Percentiles rank a stretch among this genome's conserved stretches.
phyloP scores from a whole-genome alignment of 257 asterid species.

The Cynanchum wilfordii region DNA sequence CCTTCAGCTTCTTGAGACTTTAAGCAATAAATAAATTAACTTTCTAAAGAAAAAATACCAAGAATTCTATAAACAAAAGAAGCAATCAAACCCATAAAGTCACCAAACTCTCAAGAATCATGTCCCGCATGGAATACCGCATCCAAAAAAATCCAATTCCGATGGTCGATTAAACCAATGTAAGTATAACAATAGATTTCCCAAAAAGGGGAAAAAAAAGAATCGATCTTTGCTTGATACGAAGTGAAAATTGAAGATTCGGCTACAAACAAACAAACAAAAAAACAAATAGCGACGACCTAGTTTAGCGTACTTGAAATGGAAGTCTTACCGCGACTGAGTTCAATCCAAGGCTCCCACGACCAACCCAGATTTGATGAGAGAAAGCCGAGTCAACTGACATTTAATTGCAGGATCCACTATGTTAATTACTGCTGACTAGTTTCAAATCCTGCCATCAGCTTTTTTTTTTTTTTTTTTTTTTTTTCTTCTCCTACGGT shows the following conservation, averaged over 20 bases:
- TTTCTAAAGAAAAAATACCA: conserved; percentile 7
- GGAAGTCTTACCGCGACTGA: not conserved
- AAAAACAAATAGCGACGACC: not conserved
- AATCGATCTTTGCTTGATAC: not conserved
- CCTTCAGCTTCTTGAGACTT: not conserved
- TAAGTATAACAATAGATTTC: not conserved
- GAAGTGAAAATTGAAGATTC: not conserved
- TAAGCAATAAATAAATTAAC: conserved; percentile 13
- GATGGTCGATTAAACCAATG: not conserved
- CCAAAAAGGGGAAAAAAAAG: not conserved
- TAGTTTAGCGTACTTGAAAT: not conserved
- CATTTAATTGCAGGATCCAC: not conserved
- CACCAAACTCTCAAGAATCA: conserved; percentile 17
- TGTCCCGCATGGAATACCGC: conserved; percentile 9
- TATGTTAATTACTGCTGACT: not conserved
- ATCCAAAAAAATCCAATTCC: not conserved
- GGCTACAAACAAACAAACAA: not conserved
- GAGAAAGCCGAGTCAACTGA: not conserved
- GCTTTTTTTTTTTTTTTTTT: not conserved
- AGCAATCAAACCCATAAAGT: conserved; percentile 11
- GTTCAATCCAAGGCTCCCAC: not conserved
- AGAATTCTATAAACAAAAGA: conserved; percentile 18
- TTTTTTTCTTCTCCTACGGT: no score
- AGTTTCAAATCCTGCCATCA: not conserved
- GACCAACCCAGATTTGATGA: conserved; percentile 1